Evolutionary conservation across 2,329 filamentous ascomycete species (phyloP).

Genomic region (Endothia cerciana): DNA sequence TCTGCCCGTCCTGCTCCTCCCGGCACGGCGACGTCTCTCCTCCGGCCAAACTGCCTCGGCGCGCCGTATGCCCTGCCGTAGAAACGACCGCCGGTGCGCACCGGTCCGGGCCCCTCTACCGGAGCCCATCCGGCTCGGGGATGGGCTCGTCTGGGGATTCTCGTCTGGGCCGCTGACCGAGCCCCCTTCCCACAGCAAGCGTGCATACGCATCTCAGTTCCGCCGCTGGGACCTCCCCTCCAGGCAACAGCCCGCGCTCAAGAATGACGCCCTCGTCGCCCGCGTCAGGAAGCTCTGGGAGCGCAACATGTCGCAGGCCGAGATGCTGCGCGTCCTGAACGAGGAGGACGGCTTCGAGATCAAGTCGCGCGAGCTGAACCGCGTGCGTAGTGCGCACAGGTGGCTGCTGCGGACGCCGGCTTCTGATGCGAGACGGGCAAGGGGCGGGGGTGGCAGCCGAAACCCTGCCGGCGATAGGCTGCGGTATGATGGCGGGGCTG

Average conservation of each 20-base stretch:
- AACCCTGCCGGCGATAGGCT: conserved; percentile 41
- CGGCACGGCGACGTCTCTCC: background rate
- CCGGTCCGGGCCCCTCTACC: too few species aligned
- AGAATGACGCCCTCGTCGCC: conserved; percentile 67
- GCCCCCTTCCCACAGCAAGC: conserved; percentile 58
- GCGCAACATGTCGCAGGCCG: conserved; percentile 69
- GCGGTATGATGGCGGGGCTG: conserved; percentile 6
- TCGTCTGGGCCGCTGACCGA: background rate
- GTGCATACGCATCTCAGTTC: conserved; percentile 76
- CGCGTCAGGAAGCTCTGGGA: conserved; percentile 81
- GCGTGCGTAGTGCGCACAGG: conserved; percentile 69
- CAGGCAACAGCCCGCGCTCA: conserved; percentile 73
- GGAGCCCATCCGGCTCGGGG: background rate
- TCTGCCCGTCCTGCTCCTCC: background rate
- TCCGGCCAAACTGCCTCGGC: conserved; percentile 19
- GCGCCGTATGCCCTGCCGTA: conserved; percentile 26
- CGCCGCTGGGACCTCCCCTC: conserved; percentile 79
- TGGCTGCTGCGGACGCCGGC: conserved; percentile 68
- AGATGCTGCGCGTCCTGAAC: conserved; percentile 73
- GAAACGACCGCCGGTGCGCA: background rate
- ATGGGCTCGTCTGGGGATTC: background rate
- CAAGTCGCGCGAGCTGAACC: conserved; percentile 71
- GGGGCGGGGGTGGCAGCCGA: conserved; percentile 37
- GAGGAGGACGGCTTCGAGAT: conserved; percentile 73
- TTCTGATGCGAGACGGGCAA: conserved; percentile 33